Percentiles rank a stretch among this genome's conserved stretches.
These are phyloP conservation scores for Planoprotostelium fungivorum DNA, from an alignment of 78 protist genomes.

Conservation along the genomic window DNA sequence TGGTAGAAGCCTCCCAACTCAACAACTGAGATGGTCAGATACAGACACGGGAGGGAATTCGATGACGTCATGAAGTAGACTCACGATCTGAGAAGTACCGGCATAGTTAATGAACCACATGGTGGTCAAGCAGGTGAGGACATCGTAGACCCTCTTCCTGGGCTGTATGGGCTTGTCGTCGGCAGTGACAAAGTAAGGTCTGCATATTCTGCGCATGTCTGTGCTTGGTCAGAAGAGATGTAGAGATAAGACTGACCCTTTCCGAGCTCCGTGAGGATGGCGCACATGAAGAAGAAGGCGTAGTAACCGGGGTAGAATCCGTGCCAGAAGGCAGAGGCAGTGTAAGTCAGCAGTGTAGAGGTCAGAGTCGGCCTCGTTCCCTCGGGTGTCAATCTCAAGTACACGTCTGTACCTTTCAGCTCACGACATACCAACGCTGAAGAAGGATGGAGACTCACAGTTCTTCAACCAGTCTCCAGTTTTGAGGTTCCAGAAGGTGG, in stretches of 20 bases:
- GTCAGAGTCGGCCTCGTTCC: conserved; percentile 40
- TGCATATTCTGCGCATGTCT: conserved; percentile 53
- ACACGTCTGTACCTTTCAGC: conserved; percentile 18
- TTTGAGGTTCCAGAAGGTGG: conserved; percentile 63
- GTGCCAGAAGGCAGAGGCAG: conserved; percentile 73
- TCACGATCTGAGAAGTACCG: conserved; percentile 15
- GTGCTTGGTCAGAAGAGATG: background rate
- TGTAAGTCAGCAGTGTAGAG: conserved; percentile 44
- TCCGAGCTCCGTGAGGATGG: conserved; percentile 56
- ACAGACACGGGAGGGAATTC: background rate
- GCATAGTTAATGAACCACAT: conserved; percentile 41
- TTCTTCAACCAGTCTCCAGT: conserved; percentile 60
- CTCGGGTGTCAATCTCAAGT: conserved; percentile 38
- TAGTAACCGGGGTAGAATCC: conserved; percentile 78
- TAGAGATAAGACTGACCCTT: background rate
- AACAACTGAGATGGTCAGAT: background rate
- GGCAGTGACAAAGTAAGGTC: conserved; percentile 32
- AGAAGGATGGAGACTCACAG: background rate
- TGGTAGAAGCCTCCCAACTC: background rate
- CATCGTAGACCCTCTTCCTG: conserved; percentile 26
- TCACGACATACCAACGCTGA: background rate
- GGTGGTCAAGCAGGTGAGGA: conserved; percentile 13
- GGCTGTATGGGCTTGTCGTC: conserved; percentile 31
- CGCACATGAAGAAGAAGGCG: conserved; percentile 22
- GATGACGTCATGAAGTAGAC: no score